Percentiles rank a stretch among this genome's conserved stretches.
These are phyloP conservation scores for Pleurotus giganteus DNA, from an alignment of 768 basidiomycete species.

Conservation along the genomic window DNA sequence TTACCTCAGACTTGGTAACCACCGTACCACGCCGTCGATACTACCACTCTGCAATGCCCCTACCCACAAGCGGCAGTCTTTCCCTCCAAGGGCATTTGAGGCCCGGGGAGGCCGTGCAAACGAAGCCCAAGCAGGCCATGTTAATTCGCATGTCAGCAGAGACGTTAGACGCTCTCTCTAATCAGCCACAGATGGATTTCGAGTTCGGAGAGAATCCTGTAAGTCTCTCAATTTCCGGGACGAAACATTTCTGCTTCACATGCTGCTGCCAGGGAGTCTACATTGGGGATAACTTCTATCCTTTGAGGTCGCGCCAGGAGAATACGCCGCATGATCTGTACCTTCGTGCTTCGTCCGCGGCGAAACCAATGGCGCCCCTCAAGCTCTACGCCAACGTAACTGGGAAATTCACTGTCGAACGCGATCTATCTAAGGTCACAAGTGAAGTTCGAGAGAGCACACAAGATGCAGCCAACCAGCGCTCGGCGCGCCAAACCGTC, in stretches of 20 bases:
- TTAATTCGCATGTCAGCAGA: conserved; percentile 73
- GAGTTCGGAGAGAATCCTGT: conserved; percentile 64
- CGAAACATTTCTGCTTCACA: neutral
- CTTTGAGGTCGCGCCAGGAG: conserved; percentile 55
- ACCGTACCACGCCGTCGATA: neutral
- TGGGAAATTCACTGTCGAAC: conserved; percentile 70
- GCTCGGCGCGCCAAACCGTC: conserved; percentile 44
- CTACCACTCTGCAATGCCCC: conserved; percentile 49
- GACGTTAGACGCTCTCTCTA: conserved; percentile 65
- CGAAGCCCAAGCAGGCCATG: conserved; percentile 72
- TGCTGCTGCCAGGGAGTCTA: conserved; percentile 51
- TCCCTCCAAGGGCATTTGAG: conserved; percentile 57
- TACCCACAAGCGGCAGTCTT: conserved; percentile 53
- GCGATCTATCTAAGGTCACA: conserved; percentile 49
- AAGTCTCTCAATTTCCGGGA: conserved; percentile 22
- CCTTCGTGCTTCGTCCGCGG: conserved; percentile 55
- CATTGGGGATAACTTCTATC: conserved; percentile 64
- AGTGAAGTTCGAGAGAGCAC: conserved; percentile 46
- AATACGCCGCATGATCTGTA: conserved; percentile 68
- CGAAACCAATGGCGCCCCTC: conserved; percentile 61
- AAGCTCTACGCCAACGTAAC: conserved; percentile 72
- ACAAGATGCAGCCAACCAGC: conserved; percentile 39
- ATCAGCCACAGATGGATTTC: conserved; percentile 49
- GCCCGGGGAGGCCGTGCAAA: conserved; percentile 53
- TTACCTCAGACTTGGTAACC: neutral